Base-by-base conservation (phyloP, 148 eudicot genomes). In the Tetragonia tetragonoides region DNA sequence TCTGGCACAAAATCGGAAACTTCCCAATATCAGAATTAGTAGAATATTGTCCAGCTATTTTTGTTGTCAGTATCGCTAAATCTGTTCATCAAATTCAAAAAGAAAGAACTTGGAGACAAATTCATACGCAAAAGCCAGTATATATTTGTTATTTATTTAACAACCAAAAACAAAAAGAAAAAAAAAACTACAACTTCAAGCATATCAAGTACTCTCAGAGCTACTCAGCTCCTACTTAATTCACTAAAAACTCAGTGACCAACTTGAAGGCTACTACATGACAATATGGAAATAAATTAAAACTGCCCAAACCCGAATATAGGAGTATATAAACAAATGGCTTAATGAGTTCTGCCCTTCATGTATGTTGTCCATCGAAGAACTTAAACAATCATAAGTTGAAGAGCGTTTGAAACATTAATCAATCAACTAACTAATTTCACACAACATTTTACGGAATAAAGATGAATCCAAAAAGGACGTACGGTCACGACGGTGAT, bases 381-480 rank as follows among this genome's bases (percentile, higher is more conserved):
- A 23, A 46, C 20, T 47, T 70, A 8, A 67, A 16, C 49, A 18
- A 42, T 39, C 11, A 53, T 10, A 9, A 24, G 42, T 44, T 10
- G 8, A 71, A 5, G 21, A 34, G n/a, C 74, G 49, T 71, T 18
- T 34, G 61, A 49, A 28, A 23, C 14, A 39, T 23, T 34, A 49
- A 70, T 12, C 74, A 71, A 71, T 21, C 14, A 56, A 71, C 17
- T 34, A 71, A 51, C 37, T 34, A 71, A 51, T 24, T 28, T 68
- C 40, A 57, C 34, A 4, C 15, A 71, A 54, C 54, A 47, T 23
- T 56, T 60, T 28, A 41, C 5, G 42, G 28, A 42, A 60, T 23
- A 66, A 73, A 66, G 65, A 56, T 3, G 73, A 74, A 62, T 24
- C 74, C 73, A 80, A 80, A 69, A 80, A 80, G 78, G 82, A 74